These are phyloP conservation scores for Dictyostelium capitatum DNA, from an alignment of 78 protist genomes.

Conservation along the genomic window DNA sequence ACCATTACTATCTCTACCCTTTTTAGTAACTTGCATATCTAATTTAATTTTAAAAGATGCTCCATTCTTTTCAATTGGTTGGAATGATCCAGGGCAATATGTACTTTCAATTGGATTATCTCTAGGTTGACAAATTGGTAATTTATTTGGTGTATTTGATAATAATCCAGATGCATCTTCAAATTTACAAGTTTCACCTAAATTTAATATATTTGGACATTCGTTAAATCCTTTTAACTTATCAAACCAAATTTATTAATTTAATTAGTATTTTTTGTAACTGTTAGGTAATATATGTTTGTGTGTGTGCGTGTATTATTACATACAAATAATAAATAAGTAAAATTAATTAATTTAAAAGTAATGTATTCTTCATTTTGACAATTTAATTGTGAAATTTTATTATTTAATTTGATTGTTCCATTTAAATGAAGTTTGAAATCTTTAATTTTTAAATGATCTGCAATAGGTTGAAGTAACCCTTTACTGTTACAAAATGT, in stretches of 20 bases:
- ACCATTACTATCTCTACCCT: neutral
- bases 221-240: neutral
- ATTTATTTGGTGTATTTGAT: neutral
- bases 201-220: slow-evolving; percentile 4
- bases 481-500: slow-evolving; percentile 10
- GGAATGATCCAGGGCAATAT: neutral
- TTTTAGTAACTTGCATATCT: neutral
- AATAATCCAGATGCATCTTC: neutral
- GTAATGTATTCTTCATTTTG: neutral
- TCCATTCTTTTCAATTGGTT: neutral
- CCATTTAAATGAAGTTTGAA: neutral
- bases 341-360: neutral
- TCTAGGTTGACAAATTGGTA: neutral
- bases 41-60: neutral
- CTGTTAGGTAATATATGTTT: too few species aligned
- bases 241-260: neutral
- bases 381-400: neutral
- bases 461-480: neutral
- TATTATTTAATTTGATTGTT: neutral
- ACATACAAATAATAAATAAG: slow-evolving; percentile 9
- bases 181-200: neutral
- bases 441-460: slow-evolving; percentile 8
- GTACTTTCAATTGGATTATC: slow-evolving; percentile 6
- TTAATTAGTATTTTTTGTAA: neutral
- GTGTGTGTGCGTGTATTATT: too few species aligned